Evolutionary conservation across 305 asterid species (phyloP).

Genomic region (Solanum chacoense): DNA sequence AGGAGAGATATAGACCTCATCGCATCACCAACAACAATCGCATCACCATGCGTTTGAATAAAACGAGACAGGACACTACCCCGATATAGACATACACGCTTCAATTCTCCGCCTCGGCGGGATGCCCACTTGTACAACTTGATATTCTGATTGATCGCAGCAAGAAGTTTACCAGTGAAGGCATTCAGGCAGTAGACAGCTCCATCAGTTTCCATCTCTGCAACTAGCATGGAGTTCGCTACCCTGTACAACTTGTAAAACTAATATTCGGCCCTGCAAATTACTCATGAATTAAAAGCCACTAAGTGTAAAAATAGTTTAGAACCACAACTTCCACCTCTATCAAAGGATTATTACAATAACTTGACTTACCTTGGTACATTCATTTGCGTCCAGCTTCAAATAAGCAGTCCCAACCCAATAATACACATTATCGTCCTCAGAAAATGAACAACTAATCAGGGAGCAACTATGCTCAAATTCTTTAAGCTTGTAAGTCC

Average conservation of each 20-base stretch:
- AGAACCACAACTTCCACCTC: no score
- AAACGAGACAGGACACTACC: constrained; percentile 87
- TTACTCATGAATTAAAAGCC: not conserved
- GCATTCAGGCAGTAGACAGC: constrained; percentile 88
- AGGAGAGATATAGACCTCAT: constrained; percentile 85
- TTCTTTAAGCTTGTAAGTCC: constrained; percentile 68
- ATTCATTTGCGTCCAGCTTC: constrained; percentile 72
- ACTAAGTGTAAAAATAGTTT: no score
- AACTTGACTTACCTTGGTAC: constrained; percentile 41
- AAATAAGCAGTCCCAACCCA: constrained; percentile 74
- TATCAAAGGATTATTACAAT: no score
- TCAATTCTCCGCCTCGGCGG: constrained; percentile 76
- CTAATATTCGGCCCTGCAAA: constrained; percentile 76
- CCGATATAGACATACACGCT: constrained; percentile 80
- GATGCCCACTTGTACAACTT: constrained; percentile 91
- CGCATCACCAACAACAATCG: constrained; percentile 86
- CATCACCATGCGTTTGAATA: constrained; percentile 91
- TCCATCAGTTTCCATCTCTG: constrained; percentile 88
- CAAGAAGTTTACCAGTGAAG: constrained; percentile 81
- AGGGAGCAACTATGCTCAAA: constrained; percentile 79
- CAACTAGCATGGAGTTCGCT: constrained; percentile 69
- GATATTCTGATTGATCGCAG: constrained; percentile 95
- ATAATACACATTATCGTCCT: constrained; percentile 71
- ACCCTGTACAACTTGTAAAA: constrained; percentile 67
- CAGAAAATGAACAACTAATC: constrained; percentile 90